Evolutionary conservation across 352 stramenopile genomes (phyloP), one percentile per base, ranked within the genome.

Genomic region (Phytophthora capsici): DNA sequence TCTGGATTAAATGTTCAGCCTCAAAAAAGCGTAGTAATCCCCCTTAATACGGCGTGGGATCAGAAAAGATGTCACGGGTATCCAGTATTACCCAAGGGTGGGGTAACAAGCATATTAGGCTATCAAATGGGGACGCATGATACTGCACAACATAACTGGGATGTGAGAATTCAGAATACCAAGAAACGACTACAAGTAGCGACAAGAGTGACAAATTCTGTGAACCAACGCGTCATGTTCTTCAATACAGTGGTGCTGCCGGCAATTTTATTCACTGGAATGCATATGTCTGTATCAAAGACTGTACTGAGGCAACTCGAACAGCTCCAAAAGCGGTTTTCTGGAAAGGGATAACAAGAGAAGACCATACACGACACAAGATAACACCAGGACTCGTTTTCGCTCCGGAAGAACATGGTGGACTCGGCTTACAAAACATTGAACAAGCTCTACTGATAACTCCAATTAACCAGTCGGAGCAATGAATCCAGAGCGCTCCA

Each of bases 261-360:
- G 4, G 20, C 34, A 7, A 56, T 63, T 10, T 13, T 57, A 12
- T 63, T 49, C 7, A 63, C 55, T 13, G 55, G 55, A 1, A 19
- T 48, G 17, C 54, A 63, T 12, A 45, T 63, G 9, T 10, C 20
- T 7, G 30, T 55, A 13, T 6, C 55, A 3, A 16, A 12, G 7
- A 23, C 17, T n/a, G 4, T 16, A 3, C 9, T 55, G 3, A 6
- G n/a, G 10, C n/a, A 41, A 23, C 34, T 63, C 0, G 44, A 49
- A n/a, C 16, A 41, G 6, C 25, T 63, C 8, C 55, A 63, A 41
- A 63, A 63, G 20, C 7, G 36, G 4, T 63, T 55, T 48, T 55
- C 9, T 63, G 55, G 55, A 59, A 51, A 28, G 26, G 38, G 14
- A 45, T 17, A 22, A 60, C 17, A 8, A 16, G 17, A 22, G 16